Evolutionary conservation across 2,329 filamentous ascomycete genomes (phyloP), one percentile per base, ranked within the genome.

Genomic region (Aspergillus persii): DNA sequence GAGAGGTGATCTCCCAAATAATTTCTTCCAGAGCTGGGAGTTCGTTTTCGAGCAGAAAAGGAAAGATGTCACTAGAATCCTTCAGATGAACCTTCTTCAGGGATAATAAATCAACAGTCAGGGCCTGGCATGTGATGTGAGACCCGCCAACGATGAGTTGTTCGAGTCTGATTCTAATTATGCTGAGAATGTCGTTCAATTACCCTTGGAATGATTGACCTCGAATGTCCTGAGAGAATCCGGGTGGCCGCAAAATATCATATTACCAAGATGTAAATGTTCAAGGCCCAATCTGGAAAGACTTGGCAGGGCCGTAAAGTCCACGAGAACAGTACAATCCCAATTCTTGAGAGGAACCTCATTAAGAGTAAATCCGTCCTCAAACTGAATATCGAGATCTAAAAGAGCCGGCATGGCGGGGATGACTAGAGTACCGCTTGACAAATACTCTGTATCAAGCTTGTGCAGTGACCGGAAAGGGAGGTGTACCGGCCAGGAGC

Each of bases 271-370:
- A 15, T 41, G 33, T 18, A 53, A 41, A 15, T 41, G 31, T 23
- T n/a, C 33, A 53, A 53, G 18, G 23, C 29, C 26, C 50, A 53
- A 33, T 36, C 31, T 53, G 33, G 50, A 53, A 53, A 41, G 30
- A 26, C 30, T 53, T 39, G 50, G 50, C 36, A 53, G 50, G 29
- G 9, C 26, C 33, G 50, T 9, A 53, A 53, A 53, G 33, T 39
- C 50, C 33, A 53, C 33, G 12, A 53, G 50, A 53, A 53, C 33
- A 53, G 50, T 39, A 33, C 50, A 53, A 33, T 53, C 50, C 50
- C 50, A 52, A 31, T 52, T 18, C 50, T 23, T 23, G 33, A 15
- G 33, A 39, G 15, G 50, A 12, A 8, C 39, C 50, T 44, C 23
- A 23, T 39, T 15, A 18, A 26, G 36, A 53, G 33, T 39, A n/a